These are phyloP conservation scores for Neofusicoccum umdonicola DNA, from an alignment of 2,329 filamentous ascomycete species.

Conservation along the genomic window DNA sequence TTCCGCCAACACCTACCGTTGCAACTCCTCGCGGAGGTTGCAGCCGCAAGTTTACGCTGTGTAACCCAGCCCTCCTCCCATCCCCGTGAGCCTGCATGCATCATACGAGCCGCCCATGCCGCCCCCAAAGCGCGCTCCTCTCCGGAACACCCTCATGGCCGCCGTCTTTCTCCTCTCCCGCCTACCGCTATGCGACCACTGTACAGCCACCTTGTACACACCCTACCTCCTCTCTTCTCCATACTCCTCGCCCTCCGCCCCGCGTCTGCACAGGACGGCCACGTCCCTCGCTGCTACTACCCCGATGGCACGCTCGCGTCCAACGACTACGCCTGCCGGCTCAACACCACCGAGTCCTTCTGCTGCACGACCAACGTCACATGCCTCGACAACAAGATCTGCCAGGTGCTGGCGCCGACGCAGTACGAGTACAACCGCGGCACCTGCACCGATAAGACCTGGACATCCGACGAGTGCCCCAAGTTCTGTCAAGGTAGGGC, in stretches of 20 bases:
- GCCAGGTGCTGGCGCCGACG: background rate
- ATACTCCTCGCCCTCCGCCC: background rate
- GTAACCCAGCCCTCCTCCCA: too few relatives aligned
- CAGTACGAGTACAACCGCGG: conserved; percentile 12
- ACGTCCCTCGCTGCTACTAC: conserved; percentile 13
- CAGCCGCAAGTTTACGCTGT: too few relatives aligned
- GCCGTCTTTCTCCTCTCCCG: too few relatives aligned
- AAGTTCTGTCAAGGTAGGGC: conserved; percentile 4
- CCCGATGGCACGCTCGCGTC: conserved; percentile 9
- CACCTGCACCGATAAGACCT: conserved; percentile 15
- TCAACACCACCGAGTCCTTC: conserved; percentile 5
- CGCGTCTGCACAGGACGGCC: background rate
- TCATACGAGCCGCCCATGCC: too few relatives aligned
- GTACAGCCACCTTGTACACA: too few relatives aligned
- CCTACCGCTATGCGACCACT: too few relatives aligned
- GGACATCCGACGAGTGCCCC: conserved; percentile 5
- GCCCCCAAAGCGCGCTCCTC: too few relatives aligned
- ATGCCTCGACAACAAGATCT: conserved; percentile 15
- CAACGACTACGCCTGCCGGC: conserved; percentile 13
- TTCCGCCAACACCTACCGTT: too few relatives aligned
- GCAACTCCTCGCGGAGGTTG: too few relatives aligned
- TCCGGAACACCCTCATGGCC: too few relatives aligned
- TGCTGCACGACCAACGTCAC: conserved; percentile 10
- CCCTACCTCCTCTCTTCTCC: background rate
- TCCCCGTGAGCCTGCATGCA: too few relatives aligned